Base-by-base conservation (phyloP, 306 rosid genomes). In the Arachis stenosperma region DNA sequence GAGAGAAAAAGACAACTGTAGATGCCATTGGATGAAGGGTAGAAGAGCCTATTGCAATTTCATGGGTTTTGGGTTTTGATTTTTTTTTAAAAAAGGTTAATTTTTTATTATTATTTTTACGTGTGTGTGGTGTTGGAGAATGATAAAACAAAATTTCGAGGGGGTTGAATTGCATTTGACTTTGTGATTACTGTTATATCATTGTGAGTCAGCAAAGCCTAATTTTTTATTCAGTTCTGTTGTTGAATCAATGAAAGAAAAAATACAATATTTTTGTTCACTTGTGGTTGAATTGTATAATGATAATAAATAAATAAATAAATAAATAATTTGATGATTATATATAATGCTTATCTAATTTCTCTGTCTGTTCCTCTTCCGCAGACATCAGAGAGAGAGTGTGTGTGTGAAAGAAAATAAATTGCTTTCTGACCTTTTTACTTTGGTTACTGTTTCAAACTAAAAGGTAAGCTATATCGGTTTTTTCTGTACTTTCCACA, bases 341-440 rank as follows among this genome's bases (percentile, higher is more conserved):
- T 33, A 33, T 33, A 51, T 61, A 4, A 17, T 53, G 7, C 11
- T 66, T 60, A 47, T 52, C 14, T 52, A 8, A 52, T 52, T 74
- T 43, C 7, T 42, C 8, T 81, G 85, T 87, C 84, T 13, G 22
- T 88, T 78, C 83, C 81, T 84, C 73, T 74, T 81, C 83, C 78
- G 71, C 91, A 86, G 90, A 88, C 83, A 81, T 81, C 78, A 84
- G 82, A 72, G 83, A 72, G 77, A 27, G 57, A 54, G 61, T 17
- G 78, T 4, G 51, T 74, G 77, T 13, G 58, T 54, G 61, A 30
- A 76, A 74, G 77, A 27, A 59, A 60, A 56, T 17, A 76, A 77
- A 77, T 71, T 46, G 71, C 43, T 84, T 64, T 76, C 50, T 75
- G 47, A 61, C 75, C 60, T 79, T 79, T 70, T 70, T 33, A 65